These are phyloP conservation scores for Phanerodontia chrysosporium DNA, from an alignment of 768 basidiomycete genomes.

Conservation along the genomic window DNA sequence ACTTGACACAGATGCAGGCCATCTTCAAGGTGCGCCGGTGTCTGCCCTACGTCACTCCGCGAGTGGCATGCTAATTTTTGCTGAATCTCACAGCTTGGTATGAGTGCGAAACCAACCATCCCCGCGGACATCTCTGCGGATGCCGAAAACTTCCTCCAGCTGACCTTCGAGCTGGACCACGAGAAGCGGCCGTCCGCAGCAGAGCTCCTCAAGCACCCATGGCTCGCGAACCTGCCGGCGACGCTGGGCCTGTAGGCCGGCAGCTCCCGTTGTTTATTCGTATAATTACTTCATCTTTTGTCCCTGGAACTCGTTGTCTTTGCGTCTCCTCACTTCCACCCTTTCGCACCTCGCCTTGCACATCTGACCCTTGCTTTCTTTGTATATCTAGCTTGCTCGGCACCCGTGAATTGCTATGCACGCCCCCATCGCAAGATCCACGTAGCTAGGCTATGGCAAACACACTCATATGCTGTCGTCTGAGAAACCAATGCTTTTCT, in stretches of 20 bases:
- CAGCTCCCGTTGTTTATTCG: neutral
- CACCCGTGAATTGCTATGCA: neutral
- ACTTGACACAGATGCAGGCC: slow-evolving; percentile 97
- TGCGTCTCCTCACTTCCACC: neutral
- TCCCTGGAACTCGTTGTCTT: neutral
- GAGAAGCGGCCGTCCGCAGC: slow-evolving; percentile 74
- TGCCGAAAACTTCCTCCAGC: slow-evolving; percentile 80
- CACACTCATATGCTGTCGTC: neutral
- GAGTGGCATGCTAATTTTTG: neutral
- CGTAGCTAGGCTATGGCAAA: neutral
- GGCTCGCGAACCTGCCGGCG: slow-evolving; percentile 42
- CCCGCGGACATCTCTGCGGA: slow-evolving; percentile 90
- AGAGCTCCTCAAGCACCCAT: slow-evolving; percentile 70
- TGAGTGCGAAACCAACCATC: slow-evolving; percentile 79
- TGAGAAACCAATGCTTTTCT: neutral
- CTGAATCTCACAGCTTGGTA: slow-evolving; percentile 87
- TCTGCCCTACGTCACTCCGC: neutral
- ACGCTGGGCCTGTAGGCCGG: slow-evolving; percentile 13
- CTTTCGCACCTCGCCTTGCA: neutral
- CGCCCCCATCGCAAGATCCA: neutral
- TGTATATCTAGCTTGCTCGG: slow-evolving; percentile 2
- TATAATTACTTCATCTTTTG: neutral
- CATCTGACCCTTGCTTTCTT: slow-evolving; percentile 3
- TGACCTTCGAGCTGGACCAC: slow-evolving; percentile 85
- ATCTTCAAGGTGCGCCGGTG: slow-evolving; percentile 77